phyloP scores from a whole-genome alignment of 768 basidiomycete genomes.

The Boletus subparvulus region DNA sequence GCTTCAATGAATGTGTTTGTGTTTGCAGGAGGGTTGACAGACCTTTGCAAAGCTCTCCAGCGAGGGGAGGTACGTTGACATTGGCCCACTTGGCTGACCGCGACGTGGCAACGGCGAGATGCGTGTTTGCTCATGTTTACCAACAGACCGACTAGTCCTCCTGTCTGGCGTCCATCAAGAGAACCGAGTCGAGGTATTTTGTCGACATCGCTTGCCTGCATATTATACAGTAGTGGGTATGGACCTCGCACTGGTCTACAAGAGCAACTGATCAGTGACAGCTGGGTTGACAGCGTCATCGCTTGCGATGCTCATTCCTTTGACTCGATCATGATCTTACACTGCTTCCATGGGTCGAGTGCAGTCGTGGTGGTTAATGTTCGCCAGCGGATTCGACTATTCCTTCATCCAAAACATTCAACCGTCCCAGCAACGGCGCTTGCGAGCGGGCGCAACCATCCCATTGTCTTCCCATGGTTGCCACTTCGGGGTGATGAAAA shows the following conservation, averaged over 20 bases:
- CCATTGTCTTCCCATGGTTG: neutral
- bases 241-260: too few relatives aligned
- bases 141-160: too few relatives aligned
- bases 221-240: too few relatives aligned
- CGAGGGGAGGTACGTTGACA: slow-evolving; percentile 43
- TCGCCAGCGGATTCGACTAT: neutral
- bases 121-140: slow-evolving; percentile 20
- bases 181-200: too few relatives aligned
- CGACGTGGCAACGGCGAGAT: neutral
- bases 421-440: neutral
- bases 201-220: neutral
- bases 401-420: neutral
- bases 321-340: neutral
- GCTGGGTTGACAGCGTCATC: neutral
- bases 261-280: too few relatives aligned
- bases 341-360: neutral
- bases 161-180: too few relatives aligned
- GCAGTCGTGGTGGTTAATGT: neutral
- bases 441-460: neutral
- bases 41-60: slow-evolving; percentile 49
- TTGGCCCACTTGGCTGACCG: neutral
- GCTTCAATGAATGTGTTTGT: neutral
- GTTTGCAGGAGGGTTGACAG: neutral
- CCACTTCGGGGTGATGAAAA: too few relatives aligned
- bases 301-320: neutral